A percentile compares a stretch with the other conserved stretches of the same genome.
These are phyloP conservation scores for Tricholoma terreum DNA, from an alignment of 768 basidiomycete species.

Conservation along the genomic window DNA sequence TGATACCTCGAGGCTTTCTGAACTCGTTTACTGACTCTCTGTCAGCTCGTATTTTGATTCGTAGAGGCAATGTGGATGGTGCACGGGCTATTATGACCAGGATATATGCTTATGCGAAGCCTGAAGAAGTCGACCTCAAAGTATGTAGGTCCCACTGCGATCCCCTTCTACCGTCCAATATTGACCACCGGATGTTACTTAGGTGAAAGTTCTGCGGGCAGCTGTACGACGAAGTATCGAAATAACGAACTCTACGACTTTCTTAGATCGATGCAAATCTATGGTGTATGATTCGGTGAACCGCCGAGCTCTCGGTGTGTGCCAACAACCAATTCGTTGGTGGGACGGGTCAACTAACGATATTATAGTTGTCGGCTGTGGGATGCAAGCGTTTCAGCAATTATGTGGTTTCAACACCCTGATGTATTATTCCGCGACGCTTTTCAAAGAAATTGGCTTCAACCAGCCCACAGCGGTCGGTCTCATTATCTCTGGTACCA, in stretches of 20 bases:
- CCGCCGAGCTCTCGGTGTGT: conserved; percentile 65
- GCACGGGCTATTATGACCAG: conserved; percentile 57
- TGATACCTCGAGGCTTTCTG: conserved; percentile 9
- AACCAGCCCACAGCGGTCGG: conserved; percentile 80
- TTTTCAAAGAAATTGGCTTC: conserved; percentile 81
- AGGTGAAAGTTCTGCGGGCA: conserved; percentile 58
- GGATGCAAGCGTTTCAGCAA: conserved; percentile 82
- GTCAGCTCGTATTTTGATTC: conserved; percentile 59
- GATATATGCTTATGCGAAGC: conserved; percentile 66
- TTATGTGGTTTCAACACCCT: conserved; percentile 84
- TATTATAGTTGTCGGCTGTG: conserved; percentile 64
- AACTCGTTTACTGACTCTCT: neutral
- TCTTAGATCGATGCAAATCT: conserved; percentile 51
- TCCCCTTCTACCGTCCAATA: neutral
- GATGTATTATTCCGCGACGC: conserved; percentile 71
- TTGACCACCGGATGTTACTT: neutral
- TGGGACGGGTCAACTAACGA: neutral
- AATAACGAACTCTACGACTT: conserved; percentile 60
- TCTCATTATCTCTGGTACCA: conserved; percentile 73
- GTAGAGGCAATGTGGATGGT: conserved; percentile 44
- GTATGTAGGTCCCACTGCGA: no score
- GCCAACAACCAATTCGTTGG: neutral
- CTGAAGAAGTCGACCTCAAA: conserved; percentile 66
- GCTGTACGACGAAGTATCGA: conserved; percentile 61
- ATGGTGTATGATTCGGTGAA: conserved; percentile 58